Percentiles rank a stretch among this genome's conserved stretches.
These are phyloP conservation scores for Backusella luteola DNA, from an alignment of 192 early-diverging fungal species.

Conservation along the genomic window DNA sequence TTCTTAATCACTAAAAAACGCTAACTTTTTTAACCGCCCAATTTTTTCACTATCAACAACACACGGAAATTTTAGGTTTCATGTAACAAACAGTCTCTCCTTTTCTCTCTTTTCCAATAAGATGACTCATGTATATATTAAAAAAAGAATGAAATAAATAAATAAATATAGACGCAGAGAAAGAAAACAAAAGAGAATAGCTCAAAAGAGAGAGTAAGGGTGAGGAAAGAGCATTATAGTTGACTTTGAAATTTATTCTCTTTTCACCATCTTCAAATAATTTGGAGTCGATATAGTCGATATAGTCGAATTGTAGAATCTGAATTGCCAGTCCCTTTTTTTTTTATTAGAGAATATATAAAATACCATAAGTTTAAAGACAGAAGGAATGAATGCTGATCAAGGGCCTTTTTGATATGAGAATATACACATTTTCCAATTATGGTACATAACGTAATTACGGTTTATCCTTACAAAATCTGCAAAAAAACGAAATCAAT, in stretches of 20 bases:
- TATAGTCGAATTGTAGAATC: neutral
- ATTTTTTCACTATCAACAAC: neutral
- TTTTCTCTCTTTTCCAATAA: neutral
- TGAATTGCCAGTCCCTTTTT: neutral
- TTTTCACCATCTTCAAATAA: neutral
- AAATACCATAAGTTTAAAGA: neutral
- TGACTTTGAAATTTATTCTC: neutral
- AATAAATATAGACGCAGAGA: neutral
- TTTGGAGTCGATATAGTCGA: neutral
- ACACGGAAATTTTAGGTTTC: neutral
- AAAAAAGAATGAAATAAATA: too few species aligned
- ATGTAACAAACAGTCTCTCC: neutral
- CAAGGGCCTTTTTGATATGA: slow-evolving; percentile 4
- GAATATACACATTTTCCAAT: neutral
- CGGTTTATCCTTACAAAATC: neutral
- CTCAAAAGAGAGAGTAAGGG: neutral
- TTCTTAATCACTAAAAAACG: neutral
- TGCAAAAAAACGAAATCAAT: neutral
- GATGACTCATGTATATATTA: neutral
- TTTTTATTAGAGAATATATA: neutral
- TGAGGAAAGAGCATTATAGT: neutral
- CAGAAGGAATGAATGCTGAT: too few species aligned
- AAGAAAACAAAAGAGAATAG: neutral
- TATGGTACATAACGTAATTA: neutral
- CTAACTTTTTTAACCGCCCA: neutral